These are phyloP conservation scores for Carex arenaria DNA, from an alignment of 202 grass and related monocot species.

Conservation along the genomic window DNA sequence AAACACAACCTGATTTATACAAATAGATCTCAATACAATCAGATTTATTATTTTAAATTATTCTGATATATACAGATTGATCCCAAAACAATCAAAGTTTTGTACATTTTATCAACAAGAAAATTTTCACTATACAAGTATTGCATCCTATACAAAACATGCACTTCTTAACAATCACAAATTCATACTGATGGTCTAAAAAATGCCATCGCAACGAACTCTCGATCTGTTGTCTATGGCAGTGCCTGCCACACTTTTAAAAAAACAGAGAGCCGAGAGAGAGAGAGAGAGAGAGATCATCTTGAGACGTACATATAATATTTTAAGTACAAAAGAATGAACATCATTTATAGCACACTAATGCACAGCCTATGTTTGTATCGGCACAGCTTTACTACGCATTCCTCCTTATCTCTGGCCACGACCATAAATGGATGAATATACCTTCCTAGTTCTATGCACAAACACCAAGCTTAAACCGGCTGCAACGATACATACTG, in stretches of 20 bases:
- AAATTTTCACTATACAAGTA: background rate
- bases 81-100: background rate
- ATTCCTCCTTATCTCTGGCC: slow-evolving; percentile 29
- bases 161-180: background rate
- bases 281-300: background rate
- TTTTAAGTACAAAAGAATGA: background rate
- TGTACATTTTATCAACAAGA: background rate
- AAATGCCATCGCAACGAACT: background rate
- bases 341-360: background rate
- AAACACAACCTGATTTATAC: background rate
- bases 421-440: slow-evolving; percentile 45
- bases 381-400: background rate
- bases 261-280: background rate
- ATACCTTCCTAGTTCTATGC: slow-evolving; percentile 60
- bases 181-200: background rate
- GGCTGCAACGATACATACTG: slow-evolving; percentile 50
- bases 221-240: background rate
- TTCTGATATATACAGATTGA: background rate
- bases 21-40: background rate
- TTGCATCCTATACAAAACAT: slow-evolving; percentile 5
- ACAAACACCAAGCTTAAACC: slow-evolving; percentile 64
- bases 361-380: background rate
- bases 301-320: background rate
- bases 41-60: background rate
- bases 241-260: no score